Percentiles rank a stretch among this genome's conserved stretches.
Evolutionary conservation across 805 yeast species (phyloP).

Genomic region (Kuraishia cidri): DNA sequence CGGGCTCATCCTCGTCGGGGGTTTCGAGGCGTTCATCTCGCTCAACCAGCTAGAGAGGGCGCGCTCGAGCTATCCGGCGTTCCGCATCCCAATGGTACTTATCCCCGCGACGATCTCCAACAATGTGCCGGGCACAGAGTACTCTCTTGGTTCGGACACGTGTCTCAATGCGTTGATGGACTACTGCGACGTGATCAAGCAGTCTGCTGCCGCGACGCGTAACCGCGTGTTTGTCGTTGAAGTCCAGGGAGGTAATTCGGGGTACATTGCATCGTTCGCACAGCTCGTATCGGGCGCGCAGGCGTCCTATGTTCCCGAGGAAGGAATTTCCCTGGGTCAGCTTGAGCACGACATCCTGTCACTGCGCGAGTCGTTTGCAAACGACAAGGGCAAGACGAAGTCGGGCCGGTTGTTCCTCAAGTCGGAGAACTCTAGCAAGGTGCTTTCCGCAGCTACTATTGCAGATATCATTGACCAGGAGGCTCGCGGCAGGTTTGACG

Average conservation of each 20-base stretch:
- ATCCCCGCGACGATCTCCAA: conserved; percentile 95
- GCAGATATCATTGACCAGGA: conserved; percentile 81
- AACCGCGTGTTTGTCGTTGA: conserved; percentile 93
- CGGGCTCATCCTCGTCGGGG: conserved; percentile 89
- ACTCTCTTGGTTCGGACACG: conserved; percentile 91
- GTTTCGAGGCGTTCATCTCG: conserved; percentile 92
- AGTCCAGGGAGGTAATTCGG: conserved; percentile 97
- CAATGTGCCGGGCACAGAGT: conserved; percentile 98
- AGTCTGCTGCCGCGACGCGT: conserved; percentile 90
- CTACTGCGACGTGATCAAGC: conserved; percentile 93
- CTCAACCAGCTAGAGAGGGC: conserved; percentile 75
- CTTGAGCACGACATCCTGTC: conserved; percentile 70
- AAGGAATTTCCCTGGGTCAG: conserved; percentile 57
- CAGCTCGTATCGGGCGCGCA: conserved; percentile 87
- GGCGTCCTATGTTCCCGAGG: conserved; percentile 87
- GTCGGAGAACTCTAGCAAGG: conserved; percentile 74
- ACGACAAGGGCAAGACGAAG: conserved; percentile 71
- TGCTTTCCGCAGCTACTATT: conserved; percentile 73
- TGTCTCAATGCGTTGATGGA: conserved; percentile 86
- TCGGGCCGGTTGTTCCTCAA: conserved; percentile 83
- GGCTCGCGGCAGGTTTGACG: conserved; percentile 70
- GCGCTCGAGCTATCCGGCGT: conserved; percentile 74
- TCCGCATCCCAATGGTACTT: conserved; percentile 89
- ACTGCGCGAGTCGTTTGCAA: conserved; percentile 56
- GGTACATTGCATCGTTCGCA: conserved; percentile 82